Percentiles rank a stretch among this genome's conserved stretches.
Conservation (phyloP, 257 asterid species). For the Jacaranda copaia region DNA sequence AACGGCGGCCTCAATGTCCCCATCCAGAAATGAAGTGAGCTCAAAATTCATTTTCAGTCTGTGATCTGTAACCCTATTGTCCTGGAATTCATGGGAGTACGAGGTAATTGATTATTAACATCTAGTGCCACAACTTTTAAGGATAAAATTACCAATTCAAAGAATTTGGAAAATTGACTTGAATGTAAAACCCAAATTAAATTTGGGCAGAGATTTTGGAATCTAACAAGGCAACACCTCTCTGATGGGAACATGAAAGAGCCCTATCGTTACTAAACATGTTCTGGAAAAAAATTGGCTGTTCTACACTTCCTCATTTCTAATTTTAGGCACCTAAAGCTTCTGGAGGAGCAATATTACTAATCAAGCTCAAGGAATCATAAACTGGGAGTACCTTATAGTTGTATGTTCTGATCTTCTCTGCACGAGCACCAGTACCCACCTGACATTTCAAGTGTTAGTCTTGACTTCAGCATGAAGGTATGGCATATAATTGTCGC, state of each 20-base stretch:
- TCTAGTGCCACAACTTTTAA: neutral
- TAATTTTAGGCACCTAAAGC: slow-evolving; percentile 10
- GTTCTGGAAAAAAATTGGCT: neutral
- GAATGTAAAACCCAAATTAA: too few species aligned
- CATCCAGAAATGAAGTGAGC: slow-evolving; percentile 86
- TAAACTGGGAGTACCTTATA: slow-evolving; percentile 65
- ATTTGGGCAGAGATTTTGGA: neutral
- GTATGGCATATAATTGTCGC: slow-evolving; percentile 4
- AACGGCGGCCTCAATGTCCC: slow-evolving; percentile 91
- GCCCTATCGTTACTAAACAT: slow-evolving; percentile 2
- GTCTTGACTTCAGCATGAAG: slow-evolving; percentile 26
- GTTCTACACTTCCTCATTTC: neutral
- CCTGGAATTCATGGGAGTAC: slow-evolving; percentile 54
- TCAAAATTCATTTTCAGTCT: slow-evolving; percentile 90
- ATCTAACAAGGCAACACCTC: neutral
- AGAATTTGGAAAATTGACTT: slow-evolving; percentile 22
- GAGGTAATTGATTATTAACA: neutral
- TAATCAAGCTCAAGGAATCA: slow-evolving; percentile 28
- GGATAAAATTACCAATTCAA: neutral
- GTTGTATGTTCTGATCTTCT: slow-evolving; percentile 96
- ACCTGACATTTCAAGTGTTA: slow-evolving; percentile 63
- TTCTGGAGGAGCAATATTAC: slow-evolving; percentile 24
- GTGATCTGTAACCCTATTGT: slow-evolving; percentile 96
- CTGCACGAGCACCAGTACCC: slow-evolving; percentile 98
- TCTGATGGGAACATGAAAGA: slow-evolving; percentile 3